Evolutionary conservation across 1,284 basidiomycete species (phyloP), one percentile per base, ranked within the genome.

Genomic region (Malassezia dermatis): DNA sequence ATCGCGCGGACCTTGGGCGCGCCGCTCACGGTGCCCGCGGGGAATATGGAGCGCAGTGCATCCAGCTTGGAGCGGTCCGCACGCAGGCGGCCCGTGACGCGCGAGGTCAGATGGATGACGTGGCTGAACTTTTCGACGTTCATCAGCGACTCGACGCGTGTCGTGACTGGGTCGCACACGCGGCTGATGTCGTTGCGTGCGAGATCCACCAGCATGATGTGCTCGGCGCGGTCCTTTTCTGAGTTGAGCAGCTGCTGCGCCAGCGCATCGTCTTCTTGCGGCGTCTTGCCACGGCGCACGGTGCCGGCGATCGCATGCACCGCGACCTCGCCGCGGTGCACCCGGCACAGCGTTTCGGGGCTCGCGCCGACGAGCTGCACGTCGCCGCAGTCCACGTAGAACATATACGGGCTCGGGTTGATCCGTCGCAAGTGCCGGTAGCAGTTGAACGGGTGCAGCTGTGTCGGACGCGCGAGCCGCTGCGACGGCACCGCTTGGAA

Each of bases 221-320:
- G 93, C 73, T 99, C 94, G 24, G 94, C 90, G 37, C 88, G 82
- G 74, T 99, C 94, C 75, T 99, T 99, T 63, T 88, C 86, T 0
- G 89, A 93, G 13, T 81, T 80, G 15, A 84, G 77, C 7, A 99
- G 80, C 54, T 84, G 82, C 19, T 82, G 79, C 1, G 86, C 86
- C 1, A 96, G 79, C 60, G 78, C 76, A 49, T 82, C 83, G 73
- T 99, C 94, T 85, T 99, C 94, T 89, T 70, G 41, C 0, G 79
- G 77, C 5, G 83, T 88, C 75, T 85, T 84, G 0, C 94, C 94
- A 64, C 94, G 79, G 72, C 84, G 84, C 37, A 86, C 86, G 0
- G 94, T 99, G 6, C 94, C 94, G 1, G 94, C 94, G 58, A 99
- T 98, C 10, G 94, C 94, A 74, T 99, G 94, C 68, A 96, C 96